phyloP scores from a whole-genome alignment of 139 green algal genomes.

The Spirogloea muscicola region DNA sequence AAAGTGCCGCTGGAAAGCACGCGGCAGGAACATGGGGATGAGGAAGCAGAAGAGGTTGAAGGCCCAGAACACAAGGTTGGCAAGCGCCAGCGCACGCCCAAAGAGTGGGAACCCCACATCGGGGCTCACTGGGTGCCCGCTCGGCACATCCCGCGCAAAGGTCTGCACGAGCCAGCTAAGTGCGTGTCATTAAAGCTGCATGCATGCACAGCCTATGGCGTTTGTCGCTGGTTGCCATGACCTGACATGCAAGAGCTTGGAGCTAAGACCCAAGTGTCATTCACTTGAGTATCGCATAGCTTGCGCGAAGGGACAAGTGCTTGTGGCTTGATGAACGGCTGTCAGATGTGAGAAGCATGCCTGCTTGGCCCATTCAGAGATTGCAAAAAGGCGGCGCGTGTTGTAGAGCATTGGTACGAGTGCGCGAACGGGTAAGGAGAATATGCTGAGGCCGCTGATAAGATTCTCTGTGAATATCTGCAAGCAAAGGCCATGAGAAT shows the following conservation, averaged over 20 bases:
- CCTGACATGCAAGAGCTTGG: no score
- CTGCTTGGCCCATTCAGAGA: background rate
- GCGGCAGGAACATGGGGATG: conserved; percentile 20
- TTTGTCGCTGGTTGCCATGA: background rate
- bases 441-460: background rate
- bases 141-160: background rate
- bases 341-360: no score
- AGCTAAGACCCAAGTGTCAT: no score
- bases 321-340: no score
- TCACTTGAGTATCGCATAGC: background rate
- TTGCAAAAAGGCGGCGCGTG: background rate
- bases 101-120: conserved; percentile 23
- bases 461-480: conserved; percentile 33
- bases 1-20: conserved; percentile 20
- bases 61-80: conserved; percentile 27
- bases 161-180: background rate
- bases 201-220: background rate
- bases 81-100: conserved; percentile 10
- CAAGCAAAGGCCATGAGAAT: no score
- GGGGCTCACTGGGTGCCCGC: background rate
- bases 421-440: conserved; percentile 16
- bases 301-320: no score
- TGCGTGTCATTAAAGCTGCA: background rate
- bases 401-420: conserved; percentile 26
- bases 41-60: conserved; percentile 38